Conservation (phyloP, 345 rosid genomes). For the Psidium friedrichsthalianum region DNA sequence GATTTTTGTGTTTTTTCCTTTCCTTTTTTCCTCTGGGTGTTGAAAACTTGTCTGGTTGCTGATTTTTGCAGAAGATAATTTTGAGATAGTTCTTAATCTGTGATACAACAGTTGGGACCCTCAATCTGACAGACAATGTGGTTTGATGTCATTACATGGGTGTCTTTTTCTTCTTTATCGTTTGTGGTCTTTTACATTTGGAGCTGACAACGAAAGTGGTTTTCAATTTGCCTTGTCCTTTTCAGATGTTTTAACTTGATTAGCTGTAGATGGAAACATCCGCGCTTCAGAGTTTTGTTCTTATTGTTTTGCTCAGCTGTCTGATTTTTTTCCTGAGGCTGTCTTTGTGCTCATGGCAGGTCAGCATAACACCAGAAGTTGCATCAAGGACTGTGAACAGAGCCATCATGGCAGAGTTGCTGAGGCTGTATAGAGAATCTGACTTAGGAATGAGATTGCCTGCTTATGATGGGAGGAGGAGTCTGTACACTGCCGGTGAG, state of each 20-base stretch:
- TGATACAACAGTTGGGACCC: conserved; percentile 16
- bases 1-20: not conserved
- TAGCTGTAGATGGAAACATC: not conserved
- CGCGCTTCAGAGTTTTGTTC: conserved; percentile 8
- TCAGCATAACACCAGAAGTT: conserved; percentile 90
- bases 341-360: conserved; percentile 49
- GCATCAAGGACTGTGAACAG: conserved; percentile 79
- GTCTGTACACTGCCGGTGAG: conserved; percentile 93
- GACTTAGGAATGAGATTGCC: conserved; percentile 89
- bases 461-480: conserved; percentile 97
- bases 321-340: not conserved
- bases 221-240: not conserved
- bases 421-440: conserved; percentile 75
- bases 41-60: not conserved
- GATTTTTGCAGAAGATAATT: not conserved
- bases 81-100: not conserved
- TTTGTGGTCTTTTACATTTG: not conserved
- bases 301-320: conserved; percentile 6
- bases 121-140: conserved; percentile 18
- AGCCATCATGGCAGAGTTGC: conserved; percentile 90
- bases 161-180: not conserved
- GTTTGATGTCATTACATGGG: conserved; percentile 13
- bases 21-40: not conserved
- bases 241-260: not conserved
- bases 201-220: not conserved